phyloP scores from a whole-genome alignment of 176 grass and related monocot genomes.

The Coix lacrymajobi region DNA sequence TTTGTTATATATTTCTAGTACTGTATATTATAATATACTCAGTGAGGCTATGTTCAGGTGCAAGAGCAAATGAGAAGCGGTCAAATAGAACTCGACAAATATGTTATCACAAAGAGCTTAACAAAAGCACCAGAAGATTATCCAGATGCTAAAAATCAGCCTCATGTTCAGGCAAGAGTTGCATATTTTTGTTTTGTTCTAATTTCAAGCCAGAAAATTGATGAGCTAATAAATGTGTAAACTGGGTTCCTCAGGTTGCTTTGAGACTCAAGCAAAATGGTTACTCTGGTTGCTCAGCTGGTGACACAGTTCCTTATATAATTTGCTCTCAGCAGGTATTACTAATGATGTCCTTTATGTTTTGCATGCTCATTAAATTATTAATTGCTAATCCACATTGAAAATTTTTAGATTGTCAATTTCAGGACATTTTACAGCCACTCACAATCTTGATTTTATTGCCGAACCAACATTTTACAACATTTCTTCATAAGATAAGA shows the following conservation, averaged over 20 bases:
- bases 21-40: neutral
- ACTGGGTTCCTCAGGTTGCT: constrained; percentile 60
- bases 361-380: neutral
- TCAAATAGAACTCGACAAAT: constrained; percentile 89
- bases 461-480: neutral
- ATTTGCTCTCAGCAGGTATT: constrained; percentile 89
- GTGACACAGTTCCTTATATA: constrained; percentile 92
- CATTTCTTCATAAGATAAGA: neutral
- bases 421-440: neutral
- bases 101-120: constrained; percentile 91
- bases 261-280: constrained; percentile 94
- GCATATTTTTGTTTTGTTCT: constrained; percentile 9
- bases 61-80: constrained; percentile 91
- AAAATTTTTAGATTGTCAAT: neutral
- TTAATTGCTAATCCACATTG: neutral
- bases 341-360: constrained; percentile 3
- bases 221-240: neutral
- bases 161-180: constrained; percentile 89
- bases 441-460: neutral
- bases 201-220: neutral
- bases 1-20: neutral
- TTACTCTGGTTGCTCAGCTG: constrained; percentile 75
- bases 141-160: constrained; percentile 98
- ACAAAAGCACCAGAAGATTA: constrained; percentile 96
- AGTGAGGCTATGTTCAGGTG: constrained; percentile 47